phyloP scores from a whole-genome alignment of 1,139 yeast genomes.

The Debaryomycetaceae sp. region DNA sequence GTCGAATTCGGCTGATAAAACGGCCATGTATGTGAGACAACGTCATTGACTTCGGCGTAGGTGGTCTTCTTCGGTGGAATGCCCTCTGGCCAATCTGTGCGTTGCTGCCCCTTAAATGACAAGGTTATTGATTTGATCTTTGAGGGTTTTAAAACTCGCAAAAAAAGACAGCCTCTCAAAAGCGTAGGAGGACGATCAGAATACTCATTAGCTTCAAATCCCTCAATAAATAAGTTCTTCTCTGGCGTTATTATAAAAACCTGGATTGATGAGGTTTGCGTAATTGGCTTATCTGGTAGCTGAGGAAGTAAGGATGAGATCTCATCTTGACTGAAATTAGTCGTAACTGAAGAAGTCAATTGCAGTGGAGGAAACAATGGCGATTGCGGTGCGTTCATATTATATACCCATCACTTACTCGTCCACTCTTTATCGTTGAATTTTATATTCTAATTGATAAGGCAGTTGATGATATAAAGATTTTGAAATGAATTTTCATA shows the following conservation, averaged over 20 bases:
- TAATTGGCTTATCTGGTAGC: slow-evolving; percentile 48
- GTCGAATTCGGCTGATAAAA: slow-evolving; percentile 49
- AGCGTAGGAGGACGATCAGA: slow-evolving; percentile 74
- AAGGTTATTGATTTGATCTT: slow-evolving; percentile 69
- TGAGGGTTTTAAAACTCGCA: slow-evolving; percentile 70
- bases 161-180: slow-evolving; percentile 74
- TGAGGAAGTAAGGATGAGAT: slow-evolving; percentile 27
- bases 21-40: slow-evolving; percentile 88
- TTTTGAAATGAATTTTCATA: too few species aligned
- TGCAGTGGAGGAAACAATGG: slow-evolving; percentile 34
- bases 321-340: slow-evolving; percentile 5
- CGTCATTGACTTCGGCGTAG: slow-evolving; percentile 58
- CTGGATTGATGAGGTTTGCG: slow-evolving; percentile 46
- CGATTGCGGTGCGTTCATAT: slow-evolving; percentile 17
- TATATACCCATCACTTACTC: too few species aligned
- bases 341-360: slow-evolving; percentile 13
- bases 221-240: slow-evolving; percentile 74
- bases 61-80: slow-evolving; percentile 83
- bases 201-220: slow-evolving; percentile 67
- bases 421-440: too few species aligned
- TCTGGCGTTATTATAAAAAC: slow-evolving; percentile 69
- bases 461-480: too few species aligned
- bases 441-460: too few species aligned
- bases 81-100: slow-evolving; percentile 99
- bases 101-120: slow-evolving; percentile 64